Conservation (phyloP, 164 flowering plant genomes). For the Echeveria elegans region DNA sequence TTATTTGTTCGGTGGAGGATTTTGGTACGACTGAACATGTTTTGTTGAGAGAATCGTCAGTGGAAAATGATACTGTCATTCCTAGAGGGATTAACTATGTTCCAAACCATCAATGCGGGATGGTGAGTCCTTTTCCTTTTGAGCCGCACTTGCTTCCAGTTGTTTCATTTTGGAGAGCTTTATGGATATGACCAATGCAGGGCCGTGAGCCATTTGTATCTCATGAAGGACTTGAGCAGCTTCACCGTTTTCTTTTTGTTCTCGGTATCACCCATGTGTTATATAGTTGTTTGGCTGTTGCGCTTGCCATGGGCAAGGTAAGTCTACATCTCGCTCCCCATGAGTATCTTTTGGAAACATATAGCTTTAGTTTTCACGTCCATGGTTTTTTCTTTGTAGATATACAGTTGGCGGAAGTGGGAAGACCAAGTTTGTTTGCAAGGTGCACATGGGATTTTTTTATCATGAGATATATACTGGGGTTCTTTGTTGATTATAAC, state of each 20-base stretch:
- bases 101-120: constrained; percentile 44
- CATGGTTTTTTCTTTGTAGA: constrained; percentile 25
- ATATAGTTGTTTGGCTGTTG: constrained; percentile 68
- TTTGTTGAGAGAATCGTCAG: constrained; percentile 15
- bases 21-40: constrained; percentile 18
- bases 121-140: constrained; percentile 32
- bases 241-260: constrained; percentile 79
- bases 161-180: not conserved
- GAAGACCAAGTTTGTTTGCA: constrained; percentile 55
- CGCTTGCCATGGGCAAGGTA: constrained; percentile 82
- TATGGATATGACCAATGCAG: constrained; percentile 24
- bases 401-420: constrained; percentile 97
- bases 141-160: not conserved
- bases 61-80: constrained; percentile 26
- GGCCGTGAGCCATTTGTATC: constrained; percentile 93
- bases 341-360: not conserved
- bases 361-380: not conserved
- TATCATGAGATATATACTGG: not conserved
- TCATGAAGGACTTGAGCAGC: constrained; percentile 84
- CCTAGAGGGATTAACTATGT: constrained; percentile 22
- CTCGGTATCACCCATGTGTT: constrained; percentile 90
- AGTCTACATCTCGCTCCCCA: not conserved
- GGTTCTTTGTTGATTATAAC: not conserved
- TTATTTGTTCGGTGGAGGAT: constrained; percentile 54
- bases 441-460: constrained; percentile 26